A percentile compares a stretch with the other conserved stretches of the same genome.
phyloP scores from a whole-genome alignment of 2,329 filamentous ascomycete genomes.

The Didymella pomorum region DNA sequence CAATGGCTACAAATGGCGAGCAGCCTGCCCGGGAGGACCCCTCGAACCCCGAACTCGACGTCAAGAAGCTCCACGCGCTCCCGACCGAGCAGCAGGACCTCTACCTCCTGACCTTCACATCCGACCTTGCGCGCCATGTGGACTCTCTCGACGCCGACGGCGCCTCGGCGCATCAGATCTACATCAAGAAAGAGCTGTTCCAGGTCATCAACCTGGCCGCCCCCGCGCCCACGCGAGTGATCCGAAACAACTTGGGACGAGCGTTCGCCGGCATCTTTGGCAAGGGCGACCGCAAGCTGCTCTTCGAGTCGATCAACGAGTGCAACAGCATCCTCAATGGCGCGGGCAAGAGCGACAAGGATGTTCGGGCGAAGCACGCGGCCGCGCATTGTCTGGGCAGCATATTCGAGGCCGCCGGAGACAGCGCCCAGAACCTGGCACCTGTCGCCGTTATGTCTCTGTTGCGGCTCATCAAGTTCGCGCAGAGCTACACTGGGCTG shows the following conservation, averaged over 20 bases:
- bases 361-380: slow-evolving; percentile 82
- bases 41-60: slow-evolving; percentile 80
- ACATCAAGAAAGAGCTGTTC: slow-evolving; percentile 92
- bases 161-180: slow-evolving; percentile 86
- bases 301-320: slow-evolving; percentile 95
- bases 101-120: slow-evolving; percentile 88
- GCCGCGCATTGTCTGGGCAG: slow-evolving; percentile 87
- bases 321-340: slow-evolving; percentile 75
- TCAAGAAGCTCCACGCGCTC: slow-evolving; percentile 86
- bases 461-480: slow-evolving; percentile 80
- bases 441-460: slow-evolving; percentile 75
- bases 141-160: slow-evolving; percentile 76
- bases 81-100: slow-evolving; percentile 96
- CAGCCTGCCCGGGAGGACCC: slow-evolving; percentile 49
- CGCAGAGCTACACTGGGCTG: slow-evolving; percentile 81
- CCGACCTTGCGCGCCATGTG: slow-evolving; percentile 82
- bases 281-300: slow-evolving; percentile 85
- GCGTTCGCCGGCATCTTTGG: slow-evolving; percentile 84
- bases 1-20: slow-evolving; percentile 41
- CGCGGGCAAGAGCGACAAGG: slow-evolving; percentile 76
- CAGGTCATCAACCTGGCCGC: slow-evolving; percentile 85
- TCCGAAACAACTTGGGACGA: slow-evolving; percentile 86
- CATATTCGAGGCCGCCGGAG: slow-evolving; percentile 89
- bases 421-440: slow-evolving; percentile 87
- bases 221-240: slow-evolving; percentile 84